phyloP scores from a whole-genome alignment of 179 eudicot genomes.

The Actinidia polygama region DNA sequence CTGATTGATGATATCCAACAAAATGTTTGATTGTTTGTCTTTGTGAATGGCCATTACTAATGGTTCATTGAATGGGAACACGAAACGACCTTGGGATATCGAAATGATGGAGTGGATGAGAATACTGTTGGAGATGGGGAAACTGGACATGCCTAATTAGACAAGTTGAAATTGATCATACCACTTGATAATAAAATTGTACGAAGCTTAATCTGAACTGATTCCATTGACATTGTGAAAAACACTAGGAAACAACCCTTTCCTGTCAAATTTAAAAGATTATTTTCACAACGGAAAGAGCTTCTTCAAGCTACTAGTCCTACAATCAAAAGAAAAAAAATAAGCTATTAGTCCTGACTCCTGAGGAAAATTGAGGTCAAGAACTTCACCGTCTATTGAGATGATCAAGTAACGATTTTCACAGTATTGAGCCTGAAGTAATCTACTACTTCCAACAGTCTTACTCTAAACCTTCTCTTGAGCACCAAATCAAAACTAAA shows the following conservation, averaged over 20 bases:
- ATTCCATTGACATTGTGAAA: not conserved
- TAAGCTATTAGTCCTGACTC: no score
- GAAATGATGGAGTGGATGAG: not conserved
- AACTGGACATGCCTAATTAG: no score
- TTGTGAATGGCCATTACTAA: not conserved
- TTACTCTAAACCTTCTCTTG: not conserved
- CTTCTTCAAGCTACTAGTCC: no score
- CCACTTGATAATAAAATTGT: not conserved
- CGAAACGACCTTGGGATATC: not conserved
- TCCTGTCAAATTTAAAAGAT: not conserved
- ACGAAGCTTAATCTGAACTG: not conserved
- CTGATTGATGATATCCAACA: conserved; percentile 10
- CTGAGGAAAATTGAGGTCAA: not conserved
- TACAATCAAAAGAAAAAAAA: no score
- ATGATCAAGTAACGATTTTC: not conserved
- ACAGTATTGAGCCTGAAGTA: not conserved
- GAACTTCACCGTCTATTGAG: not conserved
- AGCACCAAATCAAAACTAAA: not conserved
- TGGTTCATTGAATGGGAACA: not conserved
- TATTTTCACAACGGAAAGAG: no score
- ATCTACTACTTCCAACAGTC: not conserved
- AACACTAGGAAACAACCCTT: not conserved
- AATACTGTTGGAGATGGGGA: not conserved
- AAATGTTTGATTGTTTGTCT: conserved; percentile 10
- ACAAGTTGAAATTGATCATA: not conserved